Evolutionary conservation across 2,329 filamentous ascomycete species (phyloP), one percentile per base, ranked within the genome.

Genomic region (Apiospora koreana): DNA sequence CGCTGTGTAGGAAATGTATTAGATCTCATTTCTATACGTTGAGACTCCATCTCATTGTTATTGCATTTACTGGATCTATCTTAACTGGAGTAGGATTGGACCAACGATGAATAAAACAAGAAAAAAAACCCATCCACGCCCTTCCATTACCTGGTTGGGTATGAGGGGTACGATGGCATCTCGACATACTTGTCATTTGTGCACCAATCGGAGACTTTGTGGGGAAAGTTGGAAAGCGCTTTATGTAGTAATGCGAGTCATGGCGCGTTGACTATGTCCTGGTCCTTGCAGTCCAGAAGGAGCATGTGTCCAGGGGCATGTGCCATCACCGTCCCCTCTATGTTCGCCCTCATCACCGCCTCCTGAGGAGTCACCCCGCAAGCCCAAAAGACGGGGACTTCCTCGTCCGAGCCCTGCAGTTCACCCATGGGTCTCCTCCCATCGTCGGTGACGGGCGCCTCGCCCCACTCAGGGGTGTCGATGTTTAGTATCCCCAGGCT

Each of bases 361-460:
- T 90, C 86, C 75, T 92, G 89, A 1, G 90, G 89, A 46, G 90
- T 92, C 14, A 92, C 89, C 43, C 89, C 89, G 75, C 89, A 92
- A 0, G 88, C 90, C 88, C 89, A 88, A 73, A 89, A 89, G 4
- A 89, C 84, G 0, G 87, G 87, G 41, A 90, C 81, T 35, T 85
- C 81, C 2, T 84, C 81, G 18, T 83, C 80, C 25, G 79, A 79
- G 18, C 77, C 79, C 21, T 77, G 73, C 1, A 77, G 69, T 35
- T 79, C 77, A 16, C 78, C 72, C 35, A 81, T 72, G 31, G 78
- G 78, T 68, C 78, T 75, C 68, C 78, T 75, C 0, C 85, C 86
- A 41, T 84, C 82, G 35, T 74, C 72, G 1, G 74, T 84, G 76
- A 82, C 77, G 69, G 75, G 81, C 71, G 71, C 80, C 71, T 91